Conservation (phyloP, 805 yeast genomes). For the Ogataea ramenticola region DNA sequence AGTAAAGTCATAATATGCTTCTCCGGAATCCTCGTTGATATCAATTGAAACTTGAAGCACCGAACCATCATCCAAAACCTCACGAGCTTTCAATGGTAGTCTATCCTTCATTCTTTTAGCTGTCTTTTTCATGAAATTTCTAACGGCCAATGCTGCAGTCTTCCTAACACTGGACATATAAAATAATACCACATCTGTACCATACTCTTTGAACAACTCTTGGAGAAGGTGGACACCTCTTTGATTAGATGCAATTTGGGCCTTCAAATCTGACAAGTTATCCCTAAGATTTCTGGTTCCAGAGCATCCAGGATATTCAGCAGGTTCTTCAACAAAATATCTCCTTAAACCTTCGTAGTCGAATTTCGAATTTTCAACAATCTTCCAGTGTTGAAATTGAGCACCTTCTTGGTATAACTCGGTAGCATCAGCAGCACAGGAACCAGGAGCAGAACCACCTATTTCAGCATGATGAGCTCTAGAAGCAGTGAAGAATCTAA, state of each 20-base stretch:
- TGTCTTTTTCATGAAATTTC: constrained; percentile 24
- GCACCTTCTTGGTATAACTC: constrained; percentile 51
- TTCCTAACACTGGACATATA: constrained; percentile 40
- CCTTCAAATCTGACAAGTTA: constrained; percentile 42
- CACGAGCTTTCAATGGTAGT: constrained; percentile 35
- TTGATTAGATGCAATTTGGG: constrained; percentile 44
- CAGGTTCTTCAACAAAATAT: constrained; percentile 41
- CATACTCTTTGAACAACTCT: constrained; percentile 37
- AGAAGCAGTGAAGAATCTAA: constrained; percentile 47
- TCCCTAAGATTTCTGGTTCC: constrained; percentile 50
- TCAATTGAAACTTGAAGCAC: constrained; percentile 35
- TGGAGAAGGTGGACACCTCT: constrained; percentile 40
- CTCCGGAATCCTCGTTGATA: constrained; percentile 32
- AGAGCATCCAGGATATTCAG: constrained; percentile 42
- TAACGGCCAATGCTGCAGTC: constrained; percentile 42
- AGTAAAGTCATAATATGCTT: constrained; percentile 43
- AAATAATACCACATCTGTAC: constrained; percentile 33
- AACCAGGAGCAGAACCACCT: constrained; percentile 52
- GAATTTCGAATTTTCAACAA: constrained; percentile 41
- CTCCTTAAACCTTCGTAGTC: constrained; percentile 45
- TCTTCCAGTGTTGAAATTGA: constrained; percentile 43
- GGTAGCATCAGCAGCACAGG: constrained; percentile 49
- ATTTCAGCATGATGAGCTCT: constrained; percentile 60
- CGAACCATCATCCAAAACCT: constrained; percentile 51
- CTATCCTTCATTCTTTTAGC: constrained; percentile 32